A percentile compares a stretch with the other conserved stretches of the same genome.
Conservation (phyloP, 2,329 filamentous ascomycete genomes). For the Ceratocystis alfenasii region DNA sequence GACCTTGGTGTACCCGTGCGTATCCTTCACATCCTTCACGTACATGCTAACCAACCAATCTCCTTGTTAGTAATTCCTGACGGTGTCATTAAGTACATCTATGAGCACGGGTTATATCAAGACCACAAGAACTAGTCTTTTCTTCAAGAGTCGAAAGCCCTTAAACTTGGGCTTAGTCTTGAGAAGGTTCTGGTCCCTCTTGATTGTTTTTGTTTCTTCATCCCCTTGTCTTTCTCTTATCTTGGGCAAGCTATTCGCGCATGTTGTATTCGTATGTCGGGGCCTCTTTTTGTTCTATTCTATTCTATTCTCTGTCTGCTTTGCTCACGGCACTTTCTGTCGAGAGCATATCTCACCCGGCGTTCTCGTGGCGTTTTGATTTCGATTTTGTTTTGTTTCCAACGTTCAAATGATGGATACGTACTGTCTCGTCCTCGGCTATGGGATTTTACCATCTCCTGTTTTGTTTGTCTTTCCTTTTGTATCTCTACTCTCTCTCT, state of each 20-base stretch:
- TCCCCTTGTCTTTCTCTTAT: neutral
- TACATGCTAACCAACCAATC: neutral
- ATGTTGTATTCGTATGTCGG: no score
- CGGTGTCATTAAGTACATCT: slow-evolving; percentile 62
- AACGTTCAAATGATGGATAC: neutral
- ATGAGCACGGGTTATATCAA: slow-evolving; percentile 52
- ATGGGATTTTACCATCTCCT: no score
- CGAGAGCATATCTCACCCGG: neutral
- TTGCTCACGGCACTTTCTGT: neutral
- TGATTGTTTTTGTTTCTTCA: slow-evolving; percentile 10
- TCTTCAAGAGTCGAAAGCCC: neutral
- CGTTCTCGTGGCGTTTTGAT: slow-evolving; percentile 5
- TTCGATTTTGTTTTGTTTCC: neutral
- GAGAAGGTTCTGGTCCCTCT: neutral
- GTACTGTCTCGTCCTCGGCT: no score
- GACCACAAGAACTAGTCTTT: slow-evolving; percentile 19
- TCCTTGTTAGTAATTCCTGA: slow-evolving; percentile 41
- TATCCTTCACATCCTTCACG: neutral
- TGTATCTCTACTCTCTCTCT: neutral
- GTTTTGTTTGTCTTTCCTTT: neutral
- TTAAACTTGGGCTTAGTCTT: neutral
- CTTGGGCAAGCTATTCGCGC: no score
- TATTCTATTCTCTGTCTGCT: neutral
- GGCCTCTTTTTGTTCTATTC: neutral
- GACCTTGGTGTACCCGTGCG: neutral